Base-by-base conservation (phyloP, 768 basidiomycete genomes). In the Tephrocybe sp. region DNA sequence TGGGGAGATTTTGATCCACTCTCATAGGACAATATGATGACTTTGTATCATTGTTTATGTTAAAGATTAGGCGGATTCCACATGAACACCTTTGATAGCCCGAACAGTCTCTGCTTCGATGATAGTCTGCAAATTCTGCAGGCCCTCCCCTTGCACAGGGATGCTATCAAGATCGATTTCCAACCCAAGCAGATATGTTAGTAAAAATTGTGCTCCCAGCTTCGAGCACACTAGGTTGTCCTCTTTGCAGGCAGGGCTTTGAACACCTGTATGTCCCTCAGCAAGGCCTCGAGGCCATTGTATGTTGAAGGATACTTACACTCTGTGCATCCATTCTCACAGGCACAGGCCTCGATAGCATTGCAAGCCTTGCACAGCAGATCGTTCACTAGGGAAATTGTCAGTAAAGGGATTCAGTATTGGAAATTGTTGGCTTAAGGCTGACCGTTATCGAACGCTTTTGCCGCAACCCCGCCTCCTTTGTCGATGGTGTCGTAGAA, bases 1-100 rank as follows among this genome's bases (percentile, higher is more conserved):
- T 90, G 86, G 86, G 81, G 80, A 19, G 90, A 88, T 62, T 92
- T 92, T 61, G 90, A 92, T 70, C 90, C 90, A 11, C 68, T 89
- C 38, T 74, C 78, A 43, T 86, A 66, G 54, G 29, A 30, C 34
- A 31, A 10, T 30, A 38, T 19, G 3, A 39, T 47, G 51, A 54
- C 45, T 18, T 50, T 24, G 34, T 47, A 43, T 45, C 21, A 54
- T 57, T 47, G n/a, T 11, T 23, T 15, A 42, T 47, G 31, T 33
- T 8, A 55, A 21, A 29, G 11, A 45, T 53, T 25, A 50, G 53
- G 45, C 46, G 48, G 44, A 33, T 52, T 84, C 83, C 2, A 83
- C 70, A 54, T 73, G 66, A 13, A 82, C 68, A 7, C 72, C 74
- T 16, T 70, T 69, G 41, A 69, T 55, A 13, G 68, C 59, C 11